phyloP scores from a whole-genome alignment of 169 alveolate species.

The Besnoitia besnoiti region DNA sequence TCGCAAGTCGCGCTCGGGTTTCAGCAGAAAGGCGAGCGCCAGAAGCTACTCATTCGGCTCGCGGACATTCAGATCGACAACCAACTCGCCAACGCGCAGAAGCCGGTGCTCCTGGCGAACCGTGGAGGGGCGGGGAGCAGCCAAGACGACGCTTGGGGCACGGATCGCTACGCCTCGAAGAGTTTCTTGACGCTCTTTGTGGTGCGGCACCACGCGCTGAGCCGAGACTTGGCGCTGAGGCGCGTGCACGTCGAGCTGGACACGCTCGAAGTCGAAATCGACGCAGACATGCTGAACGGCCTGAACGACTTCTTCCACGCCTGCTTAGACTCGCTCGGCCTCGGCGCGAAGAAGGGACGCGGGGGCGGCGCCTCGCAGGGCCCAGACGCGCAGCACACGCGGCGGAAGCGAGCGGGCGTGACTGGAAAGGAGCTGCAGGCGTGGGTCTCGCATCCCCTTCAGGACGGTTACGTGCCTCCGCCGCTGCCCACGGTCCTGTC shows the following conservation, averaged over 20 bases:
- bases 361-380: neutral
- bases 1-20: conserved; percentile 78
- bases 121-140: conserved; percentile 57
- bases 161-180: conserved; percentile 51
- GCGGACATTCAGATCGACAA: conserved; percentile 84
- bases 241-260: conserved; percentile 80
- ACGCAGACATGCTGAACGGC: conserved; percentile 71
- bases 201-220: conserved; percentile 81
- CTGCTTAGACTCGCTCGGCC: conserved; percentile 57
- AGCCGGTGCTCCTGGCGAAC: conserved; percentile 64
- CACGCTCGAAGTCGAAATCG: conserved; percentile 82
- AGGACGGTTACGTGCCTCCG: conserved; percentile 74
- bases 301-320: conserved; percentile 63
- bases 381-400: conserved; percentile 44
- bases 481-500: conserved; percentile 80
- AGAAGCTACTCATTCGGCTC: conserved; percentile 79
- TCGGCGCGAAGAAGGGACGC: neutral
- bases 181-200: conserved; percentile 80
- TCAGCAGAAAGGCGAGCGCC: conserved; percentile 82
- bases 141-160: neutral
- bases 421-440: conserved; percentile 36
- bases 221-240: conserved; percentile 79
- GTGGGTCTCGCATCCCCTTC: conserved; percentile 68
- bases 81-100: conserved; percentile 75
- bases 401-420: conserved; percentile 40